Conservation (phyloP, 768 basidiomycete species). For the Suillus subalutaceus region DNA sequence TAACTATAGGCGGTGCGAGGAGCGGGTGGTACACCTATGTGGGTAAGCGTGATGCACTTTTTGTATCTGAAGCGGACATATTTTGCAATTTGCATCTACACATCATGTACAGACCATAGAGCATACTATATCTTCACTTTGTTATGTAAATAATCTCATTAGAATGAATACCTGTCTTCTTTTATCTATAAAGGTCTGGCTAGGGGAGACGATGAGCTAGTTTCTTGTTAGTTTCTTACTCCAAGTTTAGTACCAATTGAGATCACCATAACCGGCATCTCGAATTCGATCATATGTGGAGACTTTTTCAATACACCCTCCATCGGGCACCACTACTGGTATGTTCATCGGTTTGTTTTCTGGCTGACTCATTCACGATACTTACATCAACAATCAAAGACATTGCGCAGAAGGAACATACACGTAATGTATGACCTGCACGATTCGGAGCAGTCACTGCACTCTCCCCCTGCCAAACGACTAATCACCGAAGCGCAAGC, state of each 20-base stretch:
- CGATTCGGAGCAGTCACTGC: background rate
- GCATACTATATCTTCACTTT: background rate
- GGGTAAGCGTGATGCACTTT: conserved; percentile 5
- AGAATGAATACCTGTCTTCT: background rate
- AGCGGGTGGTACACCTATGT: conserved; percentile 41
- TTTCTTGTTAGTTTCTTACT: background rate
- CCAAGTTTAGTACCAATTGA: background rate
- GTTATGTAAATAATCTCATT: background rate
- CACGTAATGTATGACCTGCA: conserved; percentile 11
- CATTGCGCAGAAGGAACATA: conserved; percentile 1
- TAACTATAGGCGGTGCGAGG: conserved; percentile 60
- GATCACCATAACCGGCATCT: background rate
- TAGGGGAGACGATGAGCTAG: background rate
- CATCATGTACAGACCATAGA: background rate
- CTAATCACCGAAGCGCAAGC: conserved; percentile 5
- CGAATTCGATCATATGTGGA: conserved; percentile 16
- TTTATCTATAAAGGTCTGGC: background rate
- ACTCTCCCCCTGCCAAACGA: conserved; percentile 17
- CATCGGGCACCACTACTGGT: conserved; percentile 10
- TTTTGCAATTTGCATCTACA: background rate
- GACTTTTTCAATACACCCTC: conserved; percentile 2
- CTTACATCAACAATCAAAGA: background rate
- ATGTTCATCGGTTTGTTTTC: background rate
- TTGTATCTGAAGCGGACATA: background rate
- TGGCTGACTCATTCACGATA: background rate